phyloP scores from a whole-genome alignment of 2,329 filamentous ascomycete genomes.

The Pseudogymnoascus verrucosus region DNA sequence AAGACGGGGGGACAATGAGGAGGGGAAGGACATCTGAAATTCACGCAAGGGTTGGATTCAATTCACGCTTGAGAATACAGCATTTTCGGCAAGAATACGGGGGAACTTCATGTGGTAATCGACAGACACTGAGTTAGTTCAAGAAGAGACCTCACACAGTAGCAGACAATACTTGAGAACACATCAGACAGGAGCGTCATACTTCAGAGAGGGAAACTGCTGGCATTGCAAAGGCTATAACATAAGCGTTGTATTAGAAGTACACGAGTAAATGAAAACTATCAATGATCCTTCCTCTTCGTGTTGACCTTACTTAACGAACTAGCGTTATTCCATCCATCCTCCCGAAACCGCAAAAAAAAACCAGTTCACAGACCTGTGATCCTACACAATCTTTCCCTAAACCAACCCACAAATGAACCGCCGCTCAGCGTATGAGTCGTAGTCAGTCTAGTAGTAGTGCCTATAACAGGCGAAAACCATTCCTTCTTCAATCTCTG shows the following conservation, averaged over 20 bases:
- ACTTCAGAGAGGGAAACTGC: background rate
- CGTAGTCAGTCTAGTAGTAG: background rate
- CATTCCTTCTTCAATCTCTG: background rate
- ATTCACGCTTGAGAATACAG: background rate
- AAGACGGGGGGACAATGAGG: background rate
- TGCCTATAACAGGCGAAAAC: background rate
- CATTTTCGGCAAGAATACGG: background rate
- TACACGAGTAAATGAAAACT: conserved; percentile 3
- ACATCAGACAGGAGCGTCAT: background rate
- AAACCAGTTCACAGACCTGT: background rate
- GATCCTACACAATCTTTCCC: background rate
- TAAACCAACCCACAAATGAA: background rate
- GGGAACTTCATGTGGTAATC: background rate
- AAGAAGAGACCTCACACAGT: background rate
- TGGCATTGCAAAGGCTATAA: conserved; percentile 5
- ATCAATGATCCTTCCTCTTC: background rate
- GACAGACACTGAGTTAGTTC: too few relatives aligned
- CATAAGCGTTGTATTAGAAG: background rate
- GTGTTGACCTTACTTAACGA: background rate
- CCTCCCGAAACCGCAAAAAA: background rate
- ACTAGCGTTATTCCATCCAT: background rate
- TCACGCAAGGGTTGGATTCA: background rate
- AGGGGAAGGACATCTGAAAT: background rate
- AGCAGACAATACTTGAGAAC: background rate
- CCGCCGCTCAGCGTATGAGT: background rate